Base-by-base conservation (phyloP, 179 eudicot genomes). In the Carnegiea gigantea region DNA sequence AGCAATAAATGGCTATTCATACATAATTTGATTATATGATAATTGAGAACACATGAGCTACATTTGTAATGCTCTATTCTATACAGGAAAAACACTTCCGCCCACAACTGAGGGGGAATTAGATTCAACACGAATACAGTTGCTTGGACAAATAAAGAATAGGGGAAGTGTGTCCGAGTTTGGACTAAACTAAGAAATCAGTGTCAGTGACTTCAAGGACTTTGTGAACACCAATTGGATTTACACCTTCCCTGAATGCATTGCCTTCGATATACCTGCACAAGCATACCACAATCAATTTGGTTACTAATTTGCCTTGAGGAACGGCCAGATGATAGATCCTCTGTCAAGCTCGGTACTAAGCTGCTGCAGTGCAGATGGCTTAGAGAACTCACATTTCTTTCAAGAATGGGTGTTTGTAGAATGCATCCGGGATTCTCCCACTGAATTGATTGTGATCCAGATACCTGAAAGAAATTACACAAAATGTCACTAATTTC, bases 361-460 rank as follows among this genome's bases (percentile, higher is more conserved):
- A 28, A 28, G 30, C 33, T 68, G 73, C 14, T 12, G 71, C 11
- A 49, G 62, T 6, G 24, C 17, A 64, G 53, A 71, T 40, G 64
- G 67, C 18, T 18, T 24, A 71, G 40, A 26, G 9, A 77, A 85
- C 97, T 87, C 84, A 92, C 99, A 96, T 88, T 88, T 96, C 99
- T 85, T 96, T 96, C 74, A 96, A 68, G 82, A 89, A 94, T 59
- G 98, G 92, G 83, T 96, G 99, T 87, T 92, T 96, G 78, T 96
- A 96, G 89, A 96, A 96, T 48, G 90, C 91, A 80, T 94, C 99
- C 38, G 98, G 95, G 73, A 95, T 92, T 71, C 99, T 91, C 67
- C 99, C 99, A 44, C 89, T 89, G 86, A 96, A 96, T 82, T 94
- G 97, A 83, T 96, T 96, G 92, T 96, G 99, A 89, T 96, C 99